These are phyloP conservation scores for Ophiocordyceps australis DNA, from an alignment of 2,329 filamentous ascomycete genomes.

Conservation along the genomic window DNA sequence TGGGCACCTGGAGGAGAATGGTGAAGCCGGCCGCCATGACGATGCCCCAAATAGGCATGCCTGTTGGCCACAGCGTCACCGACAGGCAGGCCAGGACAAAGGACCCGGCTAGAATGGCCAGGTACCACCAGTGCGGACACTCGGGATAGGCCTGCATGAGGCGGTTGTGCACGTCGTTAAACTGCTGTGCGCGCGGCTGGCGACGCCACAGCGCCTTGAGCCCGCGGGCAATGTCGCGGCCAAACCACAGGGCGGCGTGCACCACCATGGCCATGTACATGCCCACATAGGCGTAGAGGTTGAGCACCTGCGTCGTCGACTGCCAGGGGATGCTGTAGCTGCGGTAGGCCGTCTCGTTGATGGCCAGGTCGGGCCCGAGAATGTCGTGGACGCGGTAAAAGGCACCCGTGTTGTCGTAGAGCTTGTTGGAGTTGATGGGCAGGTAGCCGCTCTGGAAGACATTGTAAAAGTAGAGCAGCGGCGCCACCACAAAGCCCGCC, in stretches of 20 bases:
- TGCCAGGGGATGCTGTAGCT: conserved; percentile 36
- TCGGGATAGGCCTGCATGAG: conserved; percentile 14
- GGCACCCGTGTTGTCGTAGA: conserved; percentile 36
- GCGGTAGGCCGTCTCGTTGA: conserved; percentile 31
- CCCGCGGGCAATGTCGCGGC: conserved; percentile 10
- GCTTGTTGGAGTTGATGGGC: conserved; percentile 32
- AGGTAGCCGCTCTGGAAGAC: conserved; percentile 31
- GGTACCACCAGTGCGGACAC: conserved; percentile 38
- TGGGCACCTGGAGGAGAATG: conserved; percentile 30
- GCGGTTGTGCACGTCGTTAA: conserved; percentile 13
- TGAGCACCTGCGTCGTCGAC: conserved; percentile 15
- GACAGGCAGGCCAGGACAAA: conserved; percentile 19
- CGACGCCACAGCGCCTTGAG: conserved; percentile 9
- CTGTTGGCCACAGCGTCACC: conserved; percentile 27
- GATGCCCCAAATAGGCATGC: conserved; percentile 30
- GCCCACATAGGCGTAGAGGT: conserved; percentile 12
- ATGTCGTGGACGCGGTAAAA: conserved; percentile 33
- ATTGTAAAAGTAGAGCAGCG: conserved; percentile 27
- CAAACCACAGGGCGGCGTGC: conserved; percentile 13
- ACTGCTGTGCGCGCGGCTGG: conserved; percentile 16
- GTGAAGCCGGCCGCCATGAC: conserved; percentile 31
- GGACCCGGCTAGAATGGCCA: conserved; percentile 24
- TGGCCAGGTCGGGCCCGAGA: conserved; percentile 25
- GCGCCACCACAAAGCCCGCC: conserved; percentile 30
- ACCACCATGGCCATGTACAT: conserved; percentile 10